Base-by-base conservation (phyloP, 257 asterid species). In the Ilex asprella region DNA sequence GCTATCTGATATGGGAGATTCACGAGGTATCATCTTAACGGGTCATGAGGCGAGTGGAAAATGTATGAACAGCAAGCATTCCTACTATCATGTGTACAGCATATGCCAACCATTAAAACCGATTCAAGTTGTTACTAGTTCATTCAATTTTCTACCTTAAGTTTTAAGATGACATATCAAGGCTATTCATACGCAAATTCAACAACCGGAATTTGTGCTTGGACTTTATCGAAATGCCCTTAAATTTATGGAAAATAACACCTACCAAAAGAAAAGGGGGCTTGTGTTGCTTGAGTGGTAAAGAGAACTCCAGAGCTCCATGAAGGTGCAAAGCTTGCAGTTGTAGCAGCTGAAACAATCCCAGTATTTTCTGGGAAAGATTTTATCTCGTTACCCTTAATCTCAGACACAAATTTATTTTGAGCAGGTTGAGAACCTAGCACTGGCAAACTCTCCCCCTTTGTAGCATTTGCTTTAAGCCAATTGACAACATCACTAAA, bases 401-500 rank as follows among this genome's bases (percentile, higher is more conserved):
- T 57, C 27, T 66, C 81, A 12, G 61, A 43, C 30, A 73, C 3
- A 0, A 68, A 67, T 71, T 72, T 84, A 56, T 59, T 67, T 63
- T 67, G 79, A 58, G 67, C 58, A 65, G 77, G 81, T 64, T 61
- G 67, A 43, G 80, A 63, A 14, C 61, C 80, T 47, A 49, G 63
- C 63, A 66, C 74, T 3, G 60, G 61, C 14, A 39, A 32, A 68
- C 71, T 71, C 35, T 68, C 75, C 47, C 59, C 70, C 39, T 68
- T 71, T 58, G 69, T 71, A 55, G 79, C 73, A 72, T 89, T 87
- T 65, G 72, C 79, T 77, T 81, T 86, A 58, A 93, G 80, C 99
- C 99, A 93, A 71, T 75, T 77, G 65, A 93, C 96, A 56, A 93
- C 74, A 62, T 93, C 99, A 75, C 79, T 78, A 78, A 87, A 93